These are phyloP conservation scores for Phytophthora fragariae DNA, from an alignment of 352 stramenopile genomes.

Conservation along the genomic window DNA sequence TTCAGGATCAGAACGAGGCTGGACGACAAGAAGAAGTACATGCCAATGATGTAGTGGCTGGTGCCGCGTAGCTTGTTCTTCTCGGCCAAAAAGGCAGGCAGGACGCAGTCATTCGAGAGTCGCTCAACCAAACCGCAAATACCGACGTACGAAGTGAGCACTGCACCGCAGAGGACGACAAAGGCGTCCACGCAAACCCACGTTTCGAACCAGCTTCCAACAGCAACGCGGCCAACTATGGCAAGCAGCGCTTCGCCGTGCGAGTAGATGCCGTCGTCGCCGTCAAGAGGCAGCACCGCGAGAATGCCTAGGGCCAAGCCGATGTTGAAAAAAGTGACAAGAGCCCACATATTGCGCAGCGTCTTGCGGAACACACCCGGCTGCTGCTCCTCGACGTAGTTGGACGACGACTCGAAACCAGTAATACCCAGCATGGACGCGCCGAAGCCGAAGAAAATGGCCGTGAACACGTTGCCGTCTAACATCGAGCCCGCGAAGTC, in stretches of 20 bases:
- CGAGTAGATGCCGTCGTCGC: constrained; percentile 48
- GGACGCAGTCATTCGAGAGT: constrained; percentile 71
- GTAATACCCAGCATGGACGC: constrained; percentile 89
- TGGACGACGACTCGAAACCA: constrained; percentile 87
- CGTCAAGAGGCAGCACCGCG: constrained; percentile 67
- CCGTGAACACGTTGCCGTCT: constrained; percentile 47
- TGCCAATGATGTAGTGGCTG: constrained; percentile 78
- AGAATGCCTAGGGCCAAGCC: constrained; percentile 70
- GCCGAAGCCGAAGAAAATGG: constrained; percentile 78
- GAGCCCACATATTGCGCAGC: constrained; percentile 80
- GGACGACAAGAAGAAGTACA: constrained; percentile 66
- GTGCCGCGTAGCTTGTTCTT: constrained; percentile 66
- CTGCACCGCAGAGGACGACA: constrained; percentile 80
- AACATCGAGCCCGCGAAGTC: constrained; percentile 58
- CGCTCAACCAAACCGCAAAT: constrained; percentile 79
- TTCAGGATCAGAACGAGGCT: constrained; percentile 74
- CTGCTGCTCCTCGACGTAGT: constrained; percentile 90
- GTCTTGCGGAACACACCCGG: constrained; percentile 81
- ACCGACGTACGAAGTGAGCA: constrained; percentile 85
- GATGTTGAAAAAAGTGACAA: constrained; percentile 86
- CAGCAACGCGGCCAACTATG: constrained; percentile 46
- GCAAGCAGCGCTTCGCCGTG: constrained; percentile 66
- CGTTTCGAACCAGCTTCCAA: constrained; percentile 49
- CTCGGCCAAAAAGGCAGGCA: constrained; percentile 53
- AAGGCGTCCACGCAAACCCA: constrained; percentile 84